Evolutionary conservation across 805 yeast species (phyloP), one percentile per base, ranked within the genome.

Genomic region (Myxozyma sirexii): DNA sequence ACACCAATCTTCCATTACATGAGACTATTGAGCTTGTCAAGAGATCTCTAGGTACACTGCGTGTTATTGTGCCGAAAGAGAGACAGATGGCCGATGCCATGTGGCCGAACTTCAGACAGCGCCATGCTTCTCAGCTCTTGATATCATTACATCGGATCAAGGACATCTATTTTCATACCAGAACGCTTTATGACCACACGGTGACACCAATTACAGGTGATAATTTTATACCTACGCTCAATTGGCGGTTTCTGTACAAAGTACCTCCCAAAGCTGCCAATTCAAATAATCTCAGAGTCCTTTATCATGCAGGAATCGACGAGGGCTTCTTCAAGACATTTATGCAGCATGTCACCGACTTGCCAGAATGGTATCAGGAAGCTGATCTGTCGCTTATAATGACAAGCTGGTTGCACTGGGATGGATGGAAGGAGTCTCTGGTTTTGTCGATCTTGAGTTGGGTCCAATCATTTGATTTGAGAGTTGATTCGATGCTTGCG

Each of bases 291-390:
- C 37, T 55, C 15, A 15, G 42, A 23, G 59, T 55, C 3, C 45
- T 55, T 10, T 55, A 55, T 19, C 42, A 29, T n/a, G 59, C 59
- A 8, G 59, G 59, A 21, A 41, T 55, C n/a, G 59, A 55, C 37
- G 59, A 55, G 39, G 59, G 59, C 4, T 55, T 55, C 24, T 31
- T 55, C 49, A 55, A 41, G 13, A 23, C 37, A 7, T 55, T 55
- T 17, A 39, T 55, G 59, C 59, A 55, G 17, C 13, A 24, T n/a
- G 59, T 47, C 24, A 55, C 59, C 2, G 42, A 41, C 10, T 6
- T 31, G 8, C 17, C 46, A 12, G 43, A 8, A 31, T 55, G 59
- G 59, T 26, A 47, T 39, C 54, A 47, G 38, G 54, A 39, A 7
- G 43, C 44, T 12, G 59, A 55, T 24, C 33, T 55, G 12, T 17